Base-by-base conservation (phyloP, 306 rosid species). In the Lagenaria siceraria region DNA sequence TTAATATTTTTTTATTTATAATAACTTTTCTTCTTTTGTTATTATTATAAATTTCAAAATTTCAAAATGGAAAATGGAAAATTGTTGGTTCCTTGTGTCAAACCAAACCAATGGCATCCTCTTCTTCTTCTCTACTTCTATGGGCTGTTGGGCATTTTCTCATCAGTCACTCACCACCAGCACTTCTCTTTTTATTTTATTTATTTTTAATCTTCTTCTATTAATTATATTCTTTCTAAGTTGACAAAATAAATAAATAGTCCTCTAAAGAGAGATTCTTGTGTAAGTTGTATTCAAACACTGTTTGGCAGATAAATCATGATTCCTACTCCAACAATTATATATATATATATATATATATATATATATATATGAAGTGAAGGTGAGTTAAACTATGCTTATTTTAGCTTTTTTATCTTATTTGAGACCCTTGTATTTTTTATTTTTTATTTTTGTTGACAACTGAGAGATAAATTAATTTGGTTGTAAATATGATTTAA, bases 131-230 rank as follows among this genome's bases (percentile, higher is more conserved):
- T 48, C 36, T 48, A 72, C 15, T 51, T 35, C 29, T 62, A 12
- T 75, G 12, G 22, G 35, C 25, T 6, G 78, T 58, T 76, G 69
- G 78, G 69, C 55, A 76, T 58, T 76, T 76, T 56, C 78, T 76
- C 68, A 55, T 69, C 60, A 10, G 55, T 54, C 78, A 76, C 69
- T 56, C 61, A 21, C 78, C 53, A 4, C 46, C 7, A 40, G 29
- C 22, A 59, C 46, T 69, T 10, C 55, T 12, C 66, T 10, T 35
- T 38, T 65, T n/a, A n/a, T n/a, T n/a, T 10, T 40, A 1, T 0
- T 66, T 66, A 3, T 38, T 38, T 38, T 17, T 1, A 35, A 63
- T 63, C 22, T 15, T 15, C 14, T 18, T 31, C 6, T 63, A 3
- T 17, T 33, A 33, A 18, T 18, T 64, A 19, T 36, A 35, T 64